phyloP scores from a whole-genome alignment of 1,139 yeast genomes.

The Pichia sp. region DNA sequence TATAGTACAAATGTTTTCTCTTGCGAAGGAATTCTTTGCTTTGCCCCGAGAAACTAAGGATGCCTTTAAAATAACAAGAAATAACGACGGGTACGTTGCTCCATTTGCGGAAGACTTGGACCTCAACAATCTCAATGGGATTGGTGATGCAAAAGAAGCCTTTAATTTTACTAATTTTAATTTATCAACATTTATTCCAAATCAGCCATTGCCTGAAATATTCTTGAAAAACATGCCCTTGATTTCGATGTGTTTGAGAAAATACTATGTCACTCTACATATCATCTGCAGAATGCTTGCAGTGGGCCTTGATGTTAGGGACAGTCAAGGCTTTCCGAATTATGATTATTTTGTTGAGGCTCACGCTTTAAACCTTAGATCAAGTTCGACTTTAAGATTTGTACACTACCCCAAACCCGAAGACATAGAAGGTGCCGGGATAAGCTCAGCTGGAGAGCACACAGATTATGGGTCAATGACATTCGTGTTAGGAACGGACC shows the following conservation, averaged over 20 bases:
- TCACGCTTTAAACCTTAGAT: conserved; percentile 40
- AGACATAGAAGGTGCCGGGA: conserved; percentile 20
- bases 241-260: conserved; percentile 30
- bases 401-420: conserved; percentile 60
- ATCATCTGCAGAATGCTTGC: conserved; percentile 47
- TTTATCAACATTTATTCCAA: conserved; percentile 32
- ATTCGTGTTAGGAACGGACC: conserved; percentile 60
- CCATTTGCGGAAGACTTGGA: conserved; percentile 43
- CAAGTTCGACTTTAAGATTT: conserved; percentile 57
- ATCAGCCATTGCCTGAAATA: conserved; percentile 34
- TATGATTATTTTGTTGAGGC: conserved; percentile 55
- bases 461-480: conserved; percentile 78
- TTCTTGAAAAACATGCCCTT: conserved; percentile 33
- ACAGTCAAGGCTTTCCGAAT: conserved; percentile 31
- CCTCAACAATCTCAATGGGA: conserved; percentile 34
- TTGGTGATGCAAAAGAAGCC: conserved; percentile 59
- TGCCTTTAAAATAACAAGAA: conserved; percentile 38
- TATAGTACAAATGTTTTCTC: conserved; percentile 44
- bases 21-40: conserved; percentile 52
- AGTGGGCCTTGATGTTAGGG: conserved; percentile 51
- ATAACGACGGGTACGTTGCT: conserved; percentile 58
- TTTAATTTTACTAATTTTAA: conserved; percentile 35
- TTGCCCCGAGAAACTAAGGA: conserved; percentile 44
- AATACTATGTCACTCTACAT: conserved; percentile 36
- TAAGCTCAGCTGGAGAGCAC: conserved; percentile 76